Base-by-base conservation (phyloP, 306 rosid genomes). In the Dalbergia oliveri region DNA sequence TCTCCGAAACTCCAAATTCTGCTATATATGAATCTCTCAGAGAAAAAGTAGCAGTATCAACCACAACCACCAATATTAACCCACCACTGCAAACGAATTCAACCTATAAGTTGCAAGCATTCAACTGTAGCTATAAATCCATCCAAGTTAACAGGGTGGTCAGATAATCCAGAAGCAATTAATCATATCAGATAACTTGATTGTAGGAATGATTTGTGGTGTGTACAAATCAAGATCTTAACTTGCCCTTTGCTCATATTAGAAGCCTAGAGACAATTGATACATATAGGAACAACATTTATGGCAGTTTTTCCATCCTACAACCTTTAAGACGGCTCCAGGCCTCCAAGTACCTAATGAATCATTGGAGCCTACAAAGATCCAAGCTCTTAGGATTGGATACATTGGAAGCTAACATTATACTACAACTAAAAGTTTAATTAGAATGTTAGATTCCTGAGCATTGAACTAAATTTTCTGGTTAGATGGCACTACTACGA, bases 101-200 rank as follows among this genome's bases (percentile, higher is more conserved):
- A 85, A 68, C 73, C 78, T 41, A 73, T 69, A 66, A 72, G 84
- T 51, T 60, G 68, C 37, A 81, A 19, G 63, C 65, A 6, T 66
- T 57, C 43, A 54, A 69, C 69, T 66, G 80, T 21, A 61, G 76
- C 69, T 19, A 49, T 45, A 45, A 77, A 69, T 14, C 70, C 68
- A 49, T 73, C 87, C 76, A 39, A 54, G 58, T 75, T 66, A 80
- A 80, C 81, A 21, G 53, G 66, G 76, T 54, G 43, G 49, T 68
- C 43, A 11, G 9, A 26, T 26, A 63, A 69, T 73, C 79, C 72
- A 31, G 56, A 74, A 58, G 18, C 37, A 79, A 56, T 39, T 11
- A 75, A 66, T 79, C 66, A 41, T 49, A 75, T 35, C 5, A 5
- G 45, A 79, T 33, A 72, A 63, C 45, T 16, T 16, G 61, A 60